A percentile compares a stretch with the other conserved stretches of the same genome.
These are phyloP conservation scores for Trifolium fragiferum DNA, from an alignment of 306 rosid species.

Conservation along the genomic window DNA sequence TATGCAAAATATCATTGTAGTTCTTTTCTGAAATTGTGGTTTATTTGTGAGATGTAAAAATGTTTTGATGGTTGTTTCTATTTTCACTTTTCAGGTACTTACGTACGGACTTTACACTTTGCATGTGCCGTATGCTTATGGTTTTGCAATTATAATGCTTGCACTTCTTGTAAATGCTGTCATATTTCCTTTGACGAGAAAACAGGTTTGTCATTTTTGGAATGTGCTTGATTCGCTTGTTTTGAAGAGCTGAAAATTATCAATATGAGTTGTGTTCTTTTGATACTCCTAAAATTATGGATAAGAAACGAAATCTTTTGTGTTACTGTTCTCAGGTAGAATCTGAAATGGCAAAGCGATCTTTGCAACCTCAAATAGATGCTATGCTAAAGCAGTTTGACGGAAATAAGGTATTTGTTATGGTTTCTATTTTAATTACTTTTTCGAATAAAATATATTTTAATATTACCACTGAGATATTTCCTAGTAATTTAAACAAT, in stretches of 20 bases:
- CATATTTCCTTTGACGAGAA: constrained; percentile 81
- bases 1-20: constrained; percentile 1
- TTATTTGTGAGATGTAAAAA: constrained; percentile 4
- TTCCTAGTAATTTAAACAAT: constrained; percentile 4
- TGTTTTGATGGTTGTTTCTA: constrained; percentile 3
- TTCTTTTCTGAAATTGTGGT: constrained; percentile 4
- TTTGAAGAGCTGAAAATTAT: constrained; percentile 29
- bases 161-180: constrained; percentile 82
- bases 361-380: constrained; percentile 87
- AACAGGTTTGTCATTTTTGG: constrained; percentile 65
- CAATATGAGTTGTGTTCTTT: constrained; percentile 26
- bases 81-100: constrained; percentile 62
- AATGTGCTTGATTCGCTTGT: constrained; percentile 5
- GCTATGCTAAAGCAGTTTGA: constrained; percentile 84
- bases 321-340: constrained; percentile 64
- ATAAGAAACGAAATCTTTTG: background rate
- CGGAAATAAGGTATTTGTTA: constrained; percentile 72
- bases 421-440: constrained; percentile 26
- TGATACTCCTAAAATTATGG: background rate
- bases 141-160: constrained; percentile 92
- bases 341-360: constrained; percentile 82
- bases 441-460: constrained; percentile 16
- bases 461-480: background rate
- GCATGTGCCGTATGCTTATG: constrained; percentile 92
- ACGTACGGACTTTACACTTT: constrained; percentile 79